Evolutionary conservation across 495 filamentous ascomycete species (phyloP).

Genomic region (Apiosordaria backusii): DNA sequence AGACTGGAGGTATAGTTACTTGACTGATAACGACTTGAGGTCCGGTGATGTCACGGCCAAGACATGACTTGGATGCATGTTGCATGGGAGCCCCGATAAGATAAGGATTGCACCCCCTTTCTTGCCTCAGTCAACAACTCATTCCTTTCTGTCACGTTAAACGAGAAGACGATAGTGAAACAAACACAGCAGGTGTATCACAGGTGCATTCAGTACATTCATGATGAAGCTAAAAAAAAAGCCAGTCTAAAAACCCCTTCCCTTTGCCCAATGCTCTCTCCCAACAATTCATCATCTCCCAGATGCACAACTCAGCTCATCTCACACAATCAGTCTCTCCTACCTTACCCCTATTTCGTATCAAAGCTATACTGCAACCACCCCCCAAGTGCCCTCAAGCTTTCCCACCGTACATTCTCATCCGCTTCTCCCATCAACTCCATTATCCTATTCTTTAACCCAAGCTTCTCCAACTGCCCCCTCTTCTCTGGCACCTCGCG

Average conservation of each 20-base stretch:
- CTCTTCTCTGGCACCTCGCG: slow-evolving; percentile 87
- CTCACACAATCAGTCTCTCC: too few species aligned
- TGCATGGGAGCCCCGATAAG: slow-evolving; percentile 23
- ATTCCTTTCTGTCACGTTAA: background rate
- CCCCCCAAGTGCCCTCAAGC: slow-evolving; percentile 84
- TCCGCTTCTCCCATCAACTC: slow-evolving; percentile 89
- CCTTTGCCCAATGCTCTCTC: background rate
- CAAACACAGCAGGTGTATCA: background rate
- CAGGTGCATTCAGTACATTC: slow-evolving; percentile 2
- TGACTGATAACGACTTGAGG: background rate
- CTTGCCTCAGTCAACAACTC: background rate
- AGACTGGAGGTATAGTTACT: too few species aligned
- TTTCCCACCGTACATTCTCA: slow-evolving; percentile 92
- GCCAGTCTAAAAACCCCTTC: background rate
- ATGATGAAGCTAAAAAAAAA: slow-evolving; percentile 5
- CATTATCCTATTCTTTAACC: slow-evolving; percentile 90
- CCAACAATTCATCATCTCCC: background rate
- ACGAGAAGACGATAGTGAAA: background rate
- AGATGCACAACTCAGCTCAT: background rate
- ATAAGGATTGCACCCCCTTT: slow-evolving; percentile 15
- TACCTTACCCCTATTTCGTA: slow-evolving; percentile 43
- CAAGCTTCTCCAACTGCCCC: slow-evolving; percentile 78
- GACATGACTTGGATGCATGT: background rate
- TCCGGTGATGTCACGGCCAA: slow-evolving; percentile 16
- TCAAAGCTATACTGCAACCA: slow-evolving; percentile 93